Percentiles rank a stretch among this genome's conserved stretches.
Conservation (phyloP, 2,329 filamentous ascomycete species). For the Colletotrichum abscissum region DNA sequence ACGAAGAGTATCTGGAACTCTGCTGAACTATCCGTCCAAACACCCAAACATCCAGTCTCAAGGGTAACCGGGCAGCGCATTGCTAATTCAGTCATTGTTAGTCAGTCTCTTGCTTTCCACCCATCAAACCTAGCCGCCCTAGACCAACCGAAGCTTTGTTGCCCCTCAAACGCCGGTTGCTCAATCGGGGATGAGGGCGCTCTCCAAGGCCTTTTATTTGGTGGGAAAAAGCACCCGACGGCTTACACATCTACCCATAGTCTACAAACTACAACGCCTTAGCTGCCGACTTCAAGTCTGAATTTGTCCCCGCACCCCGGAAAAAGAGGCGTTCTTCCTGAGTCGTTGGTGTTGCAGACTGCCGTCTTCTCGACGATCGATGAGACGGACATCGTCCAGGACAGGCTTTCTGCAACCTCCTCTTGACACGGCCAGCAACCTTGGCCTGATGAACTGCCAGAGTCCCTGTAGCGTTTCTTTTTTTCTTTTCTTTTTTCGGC, state of each 20-base stretch:
- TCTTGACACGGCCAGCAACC: constrained; percentile 8
- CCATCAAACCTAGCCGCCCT: background rate
- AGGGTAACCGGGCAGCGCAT: constrained; percentile 2
- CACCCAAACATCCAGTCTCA: constrained; percentile 4
- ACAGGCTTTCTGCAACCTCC: constrained; percentile 22
- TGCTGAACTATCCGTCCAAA: constrained; percentile 26
- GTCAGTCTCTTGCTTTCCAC: background rate
- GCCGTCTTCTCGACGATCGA: constrained; percentile 5
- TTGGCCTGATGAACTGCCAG: constrained; percentile 14
- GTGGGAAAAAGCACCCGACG: constrained; percentile 10
- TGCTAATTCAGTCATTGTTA: background rate
- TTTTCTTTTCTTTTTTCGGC: background rate
- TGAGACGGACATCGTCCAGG: constrained; percentile 31
- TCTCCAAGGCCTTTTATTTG: constrained; percentile 20
- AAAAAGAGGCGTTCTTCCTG: constrained; percentile 1
- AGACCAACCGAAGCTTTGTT: background rate
- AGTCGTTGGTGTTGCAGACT: constrained; percentile 30
- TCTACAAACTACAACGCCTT: background rate
- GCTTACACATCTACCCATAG: background rate
- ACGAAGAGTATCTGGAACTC: constrained; percentile 15
- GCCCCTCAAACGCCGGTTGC: constrained; percentile 11
- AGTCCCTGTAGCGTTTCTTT: background rate
- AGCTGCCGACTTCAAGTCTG: constrained; percentile 9
- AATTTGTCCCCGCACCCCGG: constrained; percentile 2
- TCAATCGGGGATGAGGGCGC: constrained; percentile 15